phyloP scores from a whole-genome alignment of 2,329 filamentous ascomycete genomes.

The Chaetomium olivaceum region DNA sequence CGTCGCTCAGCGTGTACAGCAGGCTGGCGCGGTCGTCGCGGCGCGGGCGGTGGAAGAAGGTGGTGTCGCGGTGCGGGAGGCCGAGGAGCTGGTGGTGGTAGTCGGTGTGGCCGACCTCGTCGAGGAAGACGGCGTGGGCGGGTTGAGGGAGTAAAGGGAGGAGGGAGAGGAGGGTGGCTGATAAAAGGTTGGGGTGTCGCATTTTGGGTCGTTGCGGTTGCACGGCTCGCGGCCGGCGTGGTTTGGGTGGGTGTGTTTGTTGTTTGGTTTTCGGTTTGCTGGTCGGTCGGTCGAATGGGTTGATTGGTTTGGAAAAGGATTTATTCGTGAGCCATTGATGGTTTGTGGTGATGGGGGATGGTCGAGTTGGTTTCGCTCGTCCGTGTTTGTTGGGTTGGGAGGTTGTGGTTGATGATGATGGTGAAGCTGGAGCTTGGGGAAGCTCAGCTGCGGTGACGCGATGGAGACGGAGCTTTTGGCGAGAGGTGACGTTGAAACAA shows the following conservation, averaged over 20 bases:
- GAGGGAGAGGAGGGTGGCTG: constrained; percentile 29
- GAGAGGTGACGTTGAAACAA: constrained; percentile 29
- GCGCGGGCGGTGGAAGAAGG: constrained; percentile 91
- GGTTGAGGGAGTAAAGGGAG: constrained; percentile 37
- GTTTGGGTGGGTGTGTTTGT: not conserved
- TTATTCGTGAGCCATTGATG: not conserved
- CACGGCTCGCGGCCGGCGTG: not conserved
- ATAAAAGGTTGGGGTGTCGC: constrained; percentile 21
- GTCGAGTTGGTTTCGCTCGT: not conserved
- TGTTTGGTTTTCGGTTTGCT: not conserved
- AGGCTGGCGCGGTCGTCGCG: constrained; percentile 81
- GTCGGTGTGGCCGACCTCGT: constrained; percentile 90
- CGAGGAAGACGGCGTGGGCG: constrained; percentile 72
- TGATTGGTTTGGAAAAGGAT: not conserved
- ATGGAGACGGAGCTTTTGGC: constrained; percentile 11
- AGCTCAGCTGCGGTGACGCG: constrained; percentile 10
- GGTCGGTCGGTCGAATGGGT: not conserved
- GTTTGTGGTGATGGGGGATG: not conserved
- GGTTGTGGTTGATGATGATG: not conserved
- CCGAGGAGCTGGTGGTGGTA: constrained; percentile 91
- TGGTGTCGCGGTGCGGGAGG: constrained; percentile 75
- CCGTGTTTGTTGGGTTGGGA: not conserved
- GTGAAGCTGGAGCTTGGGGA: constrained; percentile 5
- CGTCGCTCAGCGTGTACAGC: constrained; percentile 86
- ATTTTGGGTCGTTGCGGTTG: constrained; percentile 1